Base-by-base conservation (phyloP, 371 early-diverging fungal genomes). In the Mortierella sp. region DNA sequence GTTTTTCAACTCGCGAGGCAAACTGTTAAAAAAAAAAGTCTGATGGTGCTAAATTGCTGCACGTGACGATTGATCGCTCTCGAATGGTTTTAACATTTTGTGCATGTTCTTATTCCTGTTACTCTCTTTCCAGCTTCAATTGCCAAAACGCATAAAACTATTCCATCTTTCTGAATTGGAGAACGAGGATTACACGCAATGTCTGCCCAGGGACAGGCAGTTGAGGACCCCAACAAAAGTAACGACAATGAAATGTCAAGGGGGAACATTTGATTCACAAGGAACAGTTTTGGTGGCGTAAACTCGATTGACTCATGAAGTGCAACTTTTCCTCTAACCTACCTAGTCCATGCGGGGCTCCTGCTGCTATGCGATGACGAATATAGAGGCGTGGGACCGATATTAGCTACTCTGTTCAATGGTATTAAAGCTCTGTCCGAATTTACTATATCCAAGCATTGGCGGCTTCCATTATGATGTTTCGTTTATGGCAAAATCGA, bases 341-440 rank as follows among this genome's bases (percentile, higher is more conserved):
- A 5, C 16, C 12, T 47, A 71, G 72, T 71, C 39, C 63, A 58
- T 70, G 58, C 70, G 1, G 64, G 57, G 4, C 57, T 70, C 1
- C 43, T 55, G 12, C 26, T 59, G 26, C 26, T 54, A 20, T 60
- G 59, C 5, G 67, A 63, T 5, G 59, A 70, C 30, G 30, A 43
- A 3, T 57, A 57, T 5, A 52, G 28, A n/a, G 70, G 70, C 11
- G 70, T 70, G 35, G 73, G 61, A 3, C 61, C 70, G 9, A 11
- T 66, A 0, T 47, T 78, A 16, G 39, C 37, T 10, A 16, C 70
- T 0, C 43, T 66, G 18, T 39, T 64, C 2, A 78, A 73, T 55
- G 78, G 78, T 78, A 73, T n/a, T 24, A 9, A 20, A 28, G n/a
- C 5, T 62, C 10, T 5, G 18, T 4, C 0, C 18, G 24, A 45